These are phyloP conservation scores for Plicaturopsis crispa DNA, from an alignment of 768 basidiomycete genomes.

Conservation along the genomic window DNA sequence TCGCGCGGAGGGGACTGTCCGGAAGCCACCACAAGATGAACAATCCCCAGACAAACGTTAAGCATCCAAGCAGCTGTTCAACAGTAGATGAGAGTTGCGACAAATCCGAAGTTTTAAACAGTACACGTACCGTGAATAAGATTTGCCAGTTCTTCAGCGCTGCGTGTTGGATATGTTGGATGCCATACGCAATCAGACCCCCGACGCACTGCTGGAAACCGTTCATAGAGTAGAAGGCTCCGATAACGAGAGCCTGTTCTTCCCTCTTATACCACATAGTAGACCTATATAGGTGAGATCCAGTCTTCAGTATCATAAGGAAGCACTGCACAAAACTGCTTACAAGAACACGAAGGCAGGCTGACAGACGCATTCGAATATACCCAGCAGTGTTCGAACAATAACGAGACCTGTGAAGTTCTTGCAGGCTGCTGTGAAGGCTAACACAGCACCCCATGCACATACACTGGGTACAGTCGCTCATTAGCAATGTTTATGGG, in stretches of 20 bases:
- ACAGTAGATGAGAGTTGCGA: slow-evolving; percentile 1
- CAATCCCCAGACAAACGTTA: slow-evolving; percentile 40
- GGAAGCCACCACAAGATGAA: slow-evolving; percentile 45
- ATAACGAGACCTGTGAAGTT: slow-evolving; percentile 35
- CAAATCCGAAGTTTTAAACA: background rate
- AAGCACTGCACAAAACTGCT: slow-evolving; percentile 4
- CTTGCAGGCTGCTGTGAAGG: slow-evolving; percentile 40
- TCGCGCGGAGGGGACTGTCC: slow-evolving; percentile 39
- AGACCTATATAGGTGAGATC: slow-evolving; percentile 26
- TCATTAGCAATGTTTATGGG: background rate
- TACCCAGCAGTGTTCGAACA: slow-evolving; percentile 38
- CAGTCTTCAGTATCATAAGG: background rate
- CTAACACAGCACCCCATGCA: slow-evolving; percentile 38
- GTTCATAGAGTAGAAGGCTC: slow-evolving; percentile 35
- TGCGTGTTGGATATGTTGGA: slow-evolving; percentile 33
- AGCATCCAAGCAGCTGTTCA: slow-evolving; percentile 33
- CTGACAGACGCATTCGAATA: slow-evolving; percentile 42
- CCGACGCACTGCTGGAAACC: slow-evolving; percentile 41
- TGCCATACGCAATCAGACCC: slow-evolving; percentile 42
- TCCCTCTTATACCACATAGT: slow-evolving; percentile 47
- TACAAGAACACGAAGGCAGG: slow-evolving; percentile 39
- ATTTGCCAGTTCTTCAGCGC: slow-evolving; percentile 44
- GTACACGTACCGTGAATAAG: slow-evolving; percentile 26
- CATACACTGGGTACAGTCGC: slow-evolving; percentile 18
- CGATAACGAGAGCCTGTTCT: slow-evolving; percentile 40